Evolutionary conservation across 768 basidiomycete species (phyloP).

Genomic region (Rhodotorula babjevae): DNA sequence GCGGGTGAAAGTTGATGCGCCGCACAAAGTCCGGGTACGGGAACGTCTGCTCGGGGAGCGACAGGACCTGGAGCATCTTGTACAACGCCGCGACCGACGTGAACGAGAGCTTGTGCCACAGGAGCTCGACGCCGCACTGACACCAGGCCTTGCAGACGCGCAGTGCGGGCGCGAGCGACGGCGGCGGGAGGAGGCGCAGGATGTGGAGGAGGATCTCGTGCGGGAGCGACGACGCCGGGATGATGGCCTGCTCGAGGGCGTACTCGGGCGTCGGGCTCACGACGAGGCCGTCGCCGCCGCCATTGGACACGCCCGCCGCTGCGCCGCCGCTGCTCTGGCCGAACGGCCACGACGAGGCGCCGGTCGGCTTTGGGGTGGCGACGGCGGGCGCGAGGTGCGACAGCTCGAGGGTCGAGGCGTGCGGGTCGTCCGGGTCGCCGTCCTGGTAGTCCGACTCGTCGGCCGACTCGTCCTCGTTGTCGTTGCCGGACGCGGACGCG

Average conservation of each 20-base stretch:
- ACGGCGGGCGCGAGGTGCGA: conserved; percentile 14
- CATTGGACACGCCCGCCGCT: too few relatives aligned
- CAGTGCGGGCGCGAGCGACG: conserved; percentile 68
- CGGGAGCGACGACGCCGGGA: conserved; percentile 54
- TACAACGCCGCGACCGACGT: conserved; percentile 64
- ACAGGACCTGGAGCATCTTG: conserved; percentile 69
- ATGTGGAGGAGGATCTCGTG: conserved; percentile 91
- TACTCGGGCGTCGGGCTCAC: background rate
- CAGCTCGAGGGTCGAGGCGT: conserved; percentile 13
- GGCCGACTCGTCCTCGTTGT: conserved; percentile 25
- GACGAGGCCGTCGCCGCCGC: background rate
- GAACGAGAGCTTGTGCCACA: conserved; percentile 88
- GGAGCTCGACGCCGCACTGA: conserved; percentile 86
- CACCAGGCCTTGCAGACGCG: conserved; percentile 89
- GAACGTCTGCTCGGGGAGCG: conserved; percentile 63
- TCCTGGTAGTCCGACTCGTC: conserved; percentile 29
- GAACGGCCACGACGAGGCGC: conserved; percentile 27
- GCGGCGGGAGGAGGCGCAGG: conserved; percentile 66
- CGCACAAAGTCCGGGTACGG: conserved; percentile 82
- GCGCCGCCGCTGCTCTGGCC: background rate
- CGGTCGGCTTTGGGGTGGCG: conserved; percentile 32
- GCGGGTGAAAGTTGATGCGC: conserved; percentile 77
- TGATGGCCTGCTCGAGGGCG: background rate
- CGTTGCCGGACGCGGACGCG: conserved; percentile 17
- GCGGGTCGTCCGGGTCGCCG: conserved; percentile 16